These are phyloP conservation scores for Mycogone perniciosa DNA, from an alignment of 2,329 filamentous ascomycete species.

Conservation along the genomic window DNA sequence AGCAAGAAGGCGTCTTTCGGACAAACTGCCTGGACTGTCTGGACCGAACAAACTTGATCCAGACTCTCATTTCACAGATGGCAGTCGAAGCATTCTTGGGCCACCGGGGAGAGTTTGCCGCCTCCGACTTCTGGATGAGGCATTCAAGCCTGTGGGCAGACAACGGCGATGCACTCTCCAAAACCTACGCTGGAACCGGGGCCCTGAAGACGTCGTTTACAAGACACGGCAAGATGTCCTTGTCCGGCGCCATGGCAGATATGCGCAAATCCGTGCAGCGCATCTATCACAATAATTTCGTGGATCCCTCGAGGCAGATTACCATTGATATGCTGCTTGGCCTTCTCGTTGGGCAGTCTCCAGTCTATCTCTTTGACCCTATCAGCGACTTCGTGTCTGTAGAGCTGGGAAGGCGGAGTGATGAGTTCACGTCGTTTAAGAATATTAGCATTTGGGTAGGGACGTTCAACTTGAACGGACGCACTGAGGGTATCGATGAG, in stretches of 20 bases:
- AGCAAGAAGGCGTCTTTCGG: conserved; percentile 92
- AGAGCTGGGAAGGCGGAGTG: conserved; percentile 62
- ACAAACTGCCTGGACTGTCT: conserved; percentile 96
- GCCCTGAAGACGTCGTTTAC: conserved; percentile 95
- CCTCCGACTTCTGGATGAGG: conserved; percentile 80
- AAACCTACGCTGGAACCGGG: conserved; percentile 94
- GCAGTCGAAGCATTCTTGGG: conserved; percentile 77
- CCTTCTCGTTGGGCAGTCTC: conserved; percentile 71
- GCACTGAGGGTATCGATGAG: conserved; percentile 66
- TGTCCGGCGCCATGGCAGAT: conserved; percentile 91
- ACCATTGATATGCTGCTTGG: conserved; percentile 93
- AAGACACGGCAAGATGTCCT: conserved; percentile 87
- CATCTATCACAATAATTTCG: conserved; percentile 96
- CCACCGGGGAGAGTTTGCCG: conserved; percentile 63
- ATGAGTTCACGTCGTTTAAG: conserved; percentile 70
- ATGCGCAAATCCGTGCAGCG: conserved; percentile 89
- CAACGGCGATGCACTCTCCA: conserved; percentile 88
- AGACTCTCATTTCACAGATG: conserved; percentile 93
- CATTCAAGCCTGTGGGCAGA: conserved; percentile 96
- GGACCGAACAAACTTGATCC: conserved; percentile 91
- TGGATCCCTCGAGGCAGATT: conserved; percentile 85
- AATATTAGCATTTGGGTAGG: conserved; percentile 77
- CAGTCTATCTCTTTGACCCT: conserved; percentile 85
- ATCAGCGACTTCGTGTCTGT: conserved; percentile 83
- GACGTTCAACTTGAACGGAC: conserved; percentile 93